Evolutionary conservation across 257 asterid species (phyloP).

Genomic region (Salvia rosmarinus): DNA sequence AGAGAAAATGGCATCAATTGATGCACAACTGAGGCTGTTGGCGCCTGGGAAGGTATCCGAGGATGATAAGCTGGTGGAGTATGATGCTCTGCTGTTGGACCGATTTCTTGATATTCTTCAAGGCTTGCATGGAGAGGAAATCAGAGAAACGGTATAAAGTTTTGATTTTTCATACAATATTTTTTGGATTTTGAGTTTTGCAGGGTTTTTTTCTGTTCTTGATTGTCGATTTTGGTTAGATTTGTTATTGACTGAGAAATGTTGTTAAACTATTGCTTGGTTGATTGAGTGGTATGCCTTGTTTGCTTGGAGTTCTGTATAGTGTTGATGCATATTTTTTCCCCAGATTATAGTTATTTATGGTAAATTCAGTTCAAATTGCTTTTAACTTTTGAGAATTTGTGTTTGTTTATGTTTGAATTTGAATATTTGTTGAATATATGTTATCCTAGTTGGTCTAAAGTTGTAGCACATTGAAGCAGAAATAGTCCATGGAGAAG

Average conservation of each 20-base stretch:
- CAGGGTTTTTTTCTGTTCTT: background rate
- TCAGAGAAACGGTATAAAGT: constrained; percentile 75
- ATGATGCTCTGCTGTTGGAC: constrained; percentile 89
- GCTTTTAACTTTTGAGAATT: background rate
- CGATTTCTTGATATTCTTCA: constrained; percentile 93
- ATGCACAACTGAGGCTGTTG: constrained; percentile 86
- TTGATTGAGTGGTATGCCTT: background rate
- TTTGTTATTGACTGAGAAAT: constrained; percentile 4
- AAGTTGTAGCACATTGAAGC: background rate
- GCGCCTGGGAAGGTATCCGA: constrained; percentile 94
- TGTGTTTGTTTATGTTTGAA: background rate
- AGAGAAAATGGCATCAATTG: constrained; percentile 91
- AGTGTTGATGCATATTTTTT: constrained; percentile 10
- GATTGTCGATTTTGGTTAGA: background rate
- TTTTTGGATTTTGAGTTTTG: background rate
- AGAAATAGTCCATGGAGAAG: background rate
- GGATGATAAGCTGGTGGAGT: constrained; percentile 95
- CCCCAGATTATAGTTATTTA: background rate
- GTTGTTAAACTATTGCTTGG: too few species aligned
- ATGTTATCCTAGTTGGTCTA: background rate
- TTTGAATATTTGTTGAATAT: constrained; percentile 23
- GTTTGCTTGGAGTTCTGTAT: background rate
- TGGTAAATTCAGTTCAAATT: background rate
- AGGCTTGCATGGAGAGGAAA: constrained; percentile 89
- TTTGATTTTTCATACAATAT: constrained; percentile 9